A percentile compares a stretch with the other conserved stretches of the same genome.
Evolutionary conservation across 1,139 yeast genomes (phyloP).

Genomic region (Suhomyces kunorum): DNA sequence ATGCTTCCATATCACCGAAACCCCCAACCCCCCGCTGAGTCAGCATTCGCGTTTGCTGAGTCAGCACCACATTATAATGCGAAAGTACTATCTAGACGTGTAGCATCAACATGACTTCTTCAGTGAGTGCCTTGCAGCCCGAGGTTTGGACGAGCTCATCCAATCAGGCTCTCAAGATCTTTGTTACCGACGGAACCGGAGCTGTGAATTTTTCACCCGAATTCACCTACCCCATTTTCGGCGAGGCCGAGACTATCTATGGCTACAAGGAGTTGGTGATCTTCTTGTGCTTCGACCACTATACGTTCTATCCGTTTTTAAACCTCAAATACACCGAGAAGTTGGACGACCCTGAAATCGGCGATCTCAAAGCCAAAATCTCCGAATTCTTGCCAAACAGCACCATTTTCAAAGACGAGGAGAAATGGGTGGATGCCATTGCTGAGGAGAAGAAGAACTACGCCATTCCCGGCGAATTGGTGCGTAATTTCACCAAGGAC

Average conservation of each 20-base stretch:
- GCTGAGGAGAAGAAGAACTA: slow-evolving; percentile 48
- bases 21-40: not conserved
- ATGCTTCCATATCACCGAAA: not conserved
- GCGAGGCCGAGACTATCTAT: slow-evolving; percentile 84
- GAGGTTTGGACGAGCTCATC: slow-evolving; percentile 22
- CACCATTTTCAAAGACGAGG: slow-evolving; percentile 63
- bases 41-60: not conserved
- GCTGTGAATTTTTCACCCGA: slow-evolving; percentile 63
- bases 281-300: slow-evolving; percentile 49
- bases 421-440: slow-evolving; percentile 60
- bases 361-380: slow-evolving; percentile 54
- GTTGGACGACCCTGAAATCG: slow-evolving; percentile 51
- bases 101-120: slow-evolving; percentile 8
- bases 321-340: slow-evolving; percentile 58
- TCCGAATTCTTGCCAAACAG: slow-evolving; percentile 60
- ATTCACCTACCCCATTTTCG: slow-evolving; percentile 91
- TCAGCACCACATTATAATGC: not conserved
- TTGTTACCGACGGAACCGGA: slow-evolving; percentile 53
- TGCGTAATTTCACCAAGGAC: slow-evolving; percentile 33
- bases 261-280: slow-evolving; percentile 74
- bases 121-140: slow-evolving; percentile 19
- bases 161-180: slow-evolving; percentile 20
- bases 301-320: slow-evolving; percentile 47
- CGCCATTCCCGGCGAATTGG: slow-evolving; percentile 51
- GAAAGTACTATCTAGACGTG: slow-evolving; percentile 3